Percentiles rank a stretch among this genome's conserved stretches.
Conservation (phyloP, 2,329 filamentous ascomycete species). For the Macrophomina pseudophaseolina region DNA sequence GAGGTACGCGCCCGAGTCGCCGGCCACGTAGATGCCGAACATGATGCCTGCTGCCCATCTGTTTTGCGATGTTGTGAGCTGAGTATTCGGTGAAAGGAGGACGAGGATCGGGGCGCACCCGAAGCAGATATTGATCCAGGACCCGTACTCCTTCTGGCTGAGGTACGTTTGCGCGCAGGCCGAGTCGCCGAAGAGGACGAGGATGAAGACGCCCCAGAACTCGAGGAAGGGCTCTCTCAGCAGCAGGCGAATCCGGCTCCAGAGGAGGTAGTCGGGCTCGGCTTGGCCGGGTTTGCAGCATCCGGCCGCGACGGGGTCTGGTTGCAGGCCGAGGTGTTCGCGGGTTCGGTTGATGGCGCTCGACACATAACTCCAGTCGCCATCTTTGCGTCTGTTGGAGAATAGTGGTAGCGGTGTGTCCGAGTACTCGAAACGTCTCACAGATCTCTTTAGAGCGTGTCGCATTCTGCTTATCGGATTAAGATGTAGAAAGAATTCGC, state of each 20-base stretch:
- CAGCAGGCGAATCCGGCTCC: not conserved
- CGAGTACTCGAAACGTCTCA: not conserved
- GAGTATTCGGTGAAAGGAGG: not conserved
- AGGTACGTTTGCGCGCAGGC: not conserved
- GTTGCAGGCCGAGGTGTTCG: not conserved
- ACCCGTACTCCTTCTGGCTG: not conserved
- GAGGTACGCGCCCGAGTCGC: constrained; percentile 70
- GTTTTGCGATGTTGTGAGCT: not conserved
- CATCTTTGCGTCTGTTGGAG: not conserved
- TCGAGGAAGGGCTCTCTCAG: not conserved
- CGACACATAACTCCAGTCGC: not conserved
- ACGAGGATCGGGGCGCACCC: not conserved
- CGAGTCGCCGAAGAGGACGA: not conserved
- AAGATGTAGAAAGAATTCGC: too few relatives aligned
- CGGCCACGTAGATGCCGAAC: constrained; percentile 64
- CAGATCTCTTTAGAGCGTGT: not conserved
- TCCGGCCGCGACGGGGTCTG: not conserved
- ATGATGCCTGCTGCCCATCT: constrained; percentile 33
- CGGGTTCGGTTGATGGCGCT: not conserved
- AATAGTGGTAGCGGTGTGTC: not conserved
- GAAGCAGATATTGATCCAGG: not conserved
- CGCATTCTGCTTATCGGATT: not conserved
- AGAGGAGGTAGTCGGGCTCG: not conserved
- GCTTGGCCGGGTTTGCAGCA: not conserved
- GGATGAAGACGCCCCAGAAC: not conserved